phyloP scores from a whole-genome alignment of 1,284 basidiomycete species.

The Puccinia brachypodii region DNA sequence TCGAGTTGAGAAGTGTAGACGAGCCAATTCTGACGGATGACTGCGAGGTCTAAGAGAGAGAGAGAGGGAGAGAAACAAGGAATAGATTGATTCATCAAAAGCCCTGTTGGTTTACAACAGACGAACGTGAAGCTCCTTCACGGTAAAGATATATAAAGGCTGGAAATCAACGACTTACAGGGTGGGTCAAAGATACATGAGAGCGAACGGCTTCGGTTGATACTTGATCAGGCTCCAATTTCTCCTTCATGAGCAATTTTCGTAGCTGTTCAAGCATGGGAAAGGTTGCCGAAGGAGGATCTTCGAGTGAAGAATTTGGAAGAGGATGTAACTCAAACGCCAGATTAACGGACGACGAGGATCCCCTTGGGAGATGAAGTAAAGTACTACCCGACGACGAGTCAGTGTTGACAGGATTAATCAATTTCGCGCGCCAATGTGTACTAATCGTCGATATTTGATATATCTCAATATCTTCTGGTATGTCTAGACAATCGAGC shows the following conservation, averaged over 20 bases:
- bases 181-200: constrained; percentile 11
- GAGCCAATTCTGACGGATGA: constrained; percentile 51
- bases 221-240: background rate
- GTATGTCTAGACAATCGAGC: constrained; percentile 27
- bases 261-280: constrained; percentile 16
- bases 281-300: background rate
- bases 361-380: background rate
- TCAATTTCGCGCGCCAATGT: constrained; percentile 31
- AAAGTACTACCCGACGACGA: constrained; percentile 8
- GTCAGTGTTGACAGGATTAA: background rate
- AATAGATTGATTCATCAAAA: background rate
- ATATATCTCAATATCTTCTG: constrained; percentile 41
- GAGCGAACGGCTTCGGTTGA: background rate
- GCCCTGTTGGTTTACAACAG: background rate
- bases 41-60: background rate
- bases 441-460: constrained; percentile 35
- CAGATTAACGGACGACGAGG: background rate
- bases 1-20: constrained; percentile 56
- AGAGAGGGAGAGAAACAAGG: too few species aligned
- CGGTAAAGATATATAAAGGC: background rate
- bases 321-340: constrained; percentile 22
- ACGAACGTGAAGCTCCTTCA: background rate
- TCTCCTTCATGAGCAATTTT: constrained; percentile 23
- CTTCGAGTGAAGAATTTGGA: background rate
- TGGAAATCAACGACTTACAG: background rate